These are phyloP conservation scores for Rhazya stricta DNA, from an alignment of 257 asterid genomes.

Conservation along the genomic window DNA sequence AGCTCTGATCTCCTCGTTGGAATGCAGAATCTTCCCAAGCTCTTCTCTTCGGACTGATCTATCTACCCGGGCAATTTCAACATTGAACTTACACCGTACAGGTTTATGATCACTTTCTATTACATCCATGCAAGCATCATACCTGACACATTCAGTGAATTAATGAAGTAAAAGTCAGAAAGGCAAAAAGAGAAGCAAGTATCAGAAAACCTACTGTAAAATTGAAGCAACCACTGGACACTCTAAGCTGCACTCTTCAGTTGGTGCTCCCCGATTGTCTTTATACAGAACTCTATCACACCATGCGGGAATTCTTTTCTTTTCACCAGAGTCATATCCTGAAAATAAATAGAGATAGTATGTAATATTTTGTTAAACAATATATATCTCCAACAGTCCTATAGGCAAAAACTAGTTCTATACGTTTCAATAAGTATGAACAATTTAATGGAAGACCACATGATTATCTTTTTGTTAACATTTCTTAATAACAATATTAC, in stretches of 20 bases:
- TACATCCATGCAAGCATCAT: slow-evolving; percentile 92
- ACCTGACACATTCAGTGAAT: slow-evolving; percentile 34
- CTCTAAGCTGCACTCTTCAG: slow-evolving; percentile 62
- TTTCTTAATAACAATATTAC: slow-evolving; percentile 26
- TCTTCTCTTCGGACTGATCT: slow-evolving; percentile 79
- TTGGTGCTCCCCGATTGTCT: slow-evolving; percentile 58
- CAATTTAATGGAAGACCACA: neutral
- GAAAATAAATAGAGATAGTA: neutral
- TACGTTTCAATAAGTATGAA: neutral
- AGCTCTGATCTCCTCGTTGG: slow-evolving; percentile 39
- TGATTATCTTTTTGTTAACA: neutral
- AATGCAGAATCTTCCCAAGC: slow-evolving; percentile 54
- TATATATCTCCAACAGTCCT: neutral
- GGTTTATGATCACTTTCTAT: slow-evolving; percentile 97
- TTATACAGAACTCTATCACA: slow-evolving; percentile 85
- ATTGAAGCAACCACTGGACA: slow-evolving; percentile 87
- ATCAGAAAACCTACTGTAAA: slow-evolving; percentile 49
- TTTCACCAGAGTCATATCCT: slow-evolving; percentile 99
- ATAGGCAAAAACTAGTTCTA: neutral
- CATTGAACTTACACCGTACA: slow-evolving; percentile 72
- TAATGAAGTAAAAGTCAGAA: neutral
- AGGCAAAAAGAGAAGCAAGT: slow-evolving; percentile 5
- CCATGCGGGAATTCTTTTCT: slow-evolving; percentile 98
- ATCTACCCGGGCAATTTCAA: slow-evolving; percentile 73
- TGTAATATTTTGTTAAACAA: neutral